These are phyloP conservation scores for Paragyromitra xinjiangensis DNA, from an alignment of 495 filamentous ascomycete genomes.

Conservation along the genomic window DNA sequence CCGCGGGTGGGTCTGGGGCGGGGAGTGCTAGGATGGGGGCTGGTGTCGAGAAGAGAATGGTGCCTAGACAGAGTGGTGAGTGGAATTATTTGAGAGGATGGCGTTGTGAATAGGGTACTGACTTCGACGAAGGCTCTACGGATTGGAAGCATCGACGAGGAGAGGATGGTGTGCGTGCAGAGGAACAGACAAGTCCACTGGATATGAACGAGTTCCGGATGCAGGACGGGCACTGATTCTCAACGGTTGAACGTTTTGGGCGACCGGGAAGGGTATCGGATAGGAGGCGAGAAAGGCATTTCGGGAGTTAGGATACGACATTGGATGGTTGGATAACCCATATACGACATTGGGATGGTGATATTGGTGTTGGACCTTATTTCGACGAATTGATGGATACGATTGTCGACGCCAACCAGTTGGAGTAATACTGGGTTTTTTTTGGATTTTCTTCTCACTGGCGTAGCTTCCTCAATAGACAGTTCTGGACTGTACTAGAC, in stretches of 20 bases:
- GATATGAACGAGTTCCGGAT: conserved; percentile 53
- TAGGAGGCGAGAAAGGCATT: neutral
- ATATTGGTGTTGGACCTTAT: conserved; percentile 5
- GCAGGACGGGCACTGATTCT: conserved; percentile 54
- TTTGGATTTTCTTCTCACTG: conserved; percentile 32
- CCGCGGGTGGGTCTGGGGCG: neutral
- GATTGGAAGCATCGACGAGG: conserved; percentile 54
- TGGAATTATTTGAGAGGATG: neutral
- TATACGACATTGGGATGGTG: conserved; percentile 31
- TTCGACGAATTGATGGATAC: conserved; percentile 42
- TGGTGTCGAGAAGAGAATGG: conserved; percentile 41
- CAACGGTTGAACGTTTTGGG: neutral
- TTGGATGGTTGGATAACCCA: conserved; percentile 2
- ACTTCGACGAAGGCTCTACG: conserved; percentile 47
- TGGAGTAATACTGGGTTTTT: conserved; percentile 36
- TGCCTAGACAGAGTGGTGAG: conserved; percentile 55
- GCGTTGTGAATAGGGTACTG: conserved; percentile 6
- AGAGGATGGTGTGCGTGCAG: conserved; percentile 36
- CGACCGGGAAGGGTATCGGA: neutral
- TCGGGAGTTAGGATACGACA: conserved; percentile 6
- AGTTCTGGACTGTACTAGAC: neutral
- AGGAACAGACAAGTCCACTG: conserved; percentile 39
- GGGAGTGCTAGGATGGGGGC: neutral
- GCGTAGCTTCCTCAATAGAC: conserved; percentile 14
- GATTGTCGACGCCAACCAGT: conserved; percentile 22